These are phyloP conservation scores for Orbilia brochopaga DNA, from an alignment of 2,329 filamentous ascomycete genomes.

Conservation along the genomic window DNA sequence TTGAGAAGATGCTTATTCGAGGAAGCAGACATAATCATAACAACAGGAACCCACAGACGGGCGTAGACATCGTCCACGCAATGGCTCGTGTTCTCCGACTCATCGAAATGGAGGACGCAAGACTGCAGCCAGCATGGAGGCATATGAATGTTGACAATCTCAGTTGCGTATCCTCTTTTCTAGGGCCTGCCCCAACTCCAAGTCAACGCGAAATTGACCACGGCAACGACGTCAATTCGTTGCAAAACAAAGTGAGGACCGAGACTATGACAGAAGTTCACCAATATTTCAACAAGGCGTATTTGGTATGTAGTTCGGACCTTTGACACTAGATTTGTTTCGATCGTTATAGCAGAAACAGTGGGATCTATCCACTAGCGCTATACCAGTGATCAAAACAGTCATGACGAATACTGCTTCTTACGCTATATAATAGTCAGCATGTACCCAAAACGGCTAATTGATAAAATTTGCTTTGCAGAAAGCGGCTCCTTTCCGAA, in stretches of 20 bases:
- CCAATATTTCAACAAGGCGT: constrained; percentile 20
- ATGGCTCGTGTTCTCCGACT: constrained; percentile 18
- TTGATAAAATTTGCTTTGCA: not conserved
- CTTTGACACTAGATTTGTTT: not conserved
- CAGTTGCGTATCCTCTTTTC: not conserved
- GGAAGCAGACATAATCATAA: constrained; percentile 23
- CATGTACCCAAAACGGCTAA: not conserved
- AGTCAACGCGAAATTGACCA: constrained; percentile 4
- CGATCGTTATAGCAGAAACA: too few species aligned
- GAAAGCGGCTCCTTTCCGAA: constrained; percentile 28
- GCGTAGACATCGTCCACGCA: constrained; percentile 32
- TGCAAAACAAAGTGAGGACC: constrained; percentile 28
- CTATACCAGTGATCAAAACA: too few species aligned
- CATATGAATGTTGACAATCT: not conserved
- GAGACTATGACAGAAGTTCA: constrained; percentile 33
- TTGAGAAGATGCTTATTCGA: constrained; percentile 1
- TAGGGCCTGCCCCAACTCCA: not conserved
- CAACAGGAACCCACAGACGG: constrained; percentile 33
- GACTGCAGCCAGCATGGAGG: not conserved
- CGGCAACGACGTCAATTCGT: not conserved
- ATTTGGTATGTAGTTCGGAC: constrained; percentile 12
- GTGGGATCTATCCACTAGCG: too few species aligned
- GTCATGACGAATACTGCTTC: too few species aligned
- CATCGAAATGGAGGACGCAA: constrained; percentile 33
- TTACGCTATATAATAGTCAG: too few species aligned